These are phyloP conservation scores for Fomes fomentarius DNA, from an alignment of 1,284 basidiomycete genomes.

Conservation along the genomic window DNA sequence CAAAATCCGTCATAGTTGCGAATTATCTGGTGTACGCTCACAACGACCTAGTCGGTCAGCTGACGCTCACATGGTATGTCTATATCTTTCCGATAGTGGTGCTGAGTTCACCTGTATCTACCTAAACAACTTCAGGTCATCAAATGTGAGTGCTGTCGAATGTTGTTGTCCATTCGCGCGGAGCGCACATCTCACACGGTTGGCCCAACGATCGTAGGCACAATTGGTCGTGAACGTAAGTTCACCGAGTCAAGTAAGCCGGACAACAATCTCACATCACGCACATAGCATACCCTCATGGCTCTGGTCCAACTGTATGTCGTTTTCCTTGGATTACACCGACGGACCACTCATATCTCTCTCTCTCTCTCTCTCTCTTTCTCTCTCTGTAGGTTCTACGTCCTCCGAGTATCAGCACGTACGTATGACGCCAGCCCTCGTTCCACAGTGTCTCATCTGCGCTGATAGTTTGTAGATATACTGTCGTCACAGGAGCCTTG, in stretches of 20 bases:
- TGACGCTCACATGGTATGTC: constrained; percentile 6
- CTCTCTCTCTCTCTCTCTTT: too few species aligned
- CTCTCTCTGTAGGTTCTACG: constrained; percentile 1
- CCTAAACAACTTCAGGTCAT: too few species aligned
- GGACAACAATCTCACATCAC: too few species aligned
- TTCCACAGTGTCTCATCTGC: neutral
- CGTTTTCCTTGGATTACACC: neutral
- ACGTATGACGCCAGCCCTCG: neutral
- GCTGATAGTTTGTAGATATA: too few species aligned
- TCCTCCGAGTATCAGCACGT: neutral
- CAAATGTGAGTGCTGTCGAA: constrained; percentile 3
- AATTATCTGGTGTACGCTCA: constrained; percentile 3
- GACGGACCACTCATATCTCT: too few species aligned
- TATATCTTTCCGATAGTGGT: too few species aligned
- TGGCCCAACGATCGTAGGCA: too few species aligned
- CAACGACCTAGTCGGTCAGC: neutral
- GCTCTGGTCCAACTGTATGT: neutral
- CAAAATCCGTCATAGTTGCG: too few species aligned
- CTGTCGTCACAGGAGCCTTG: too few species aligned
- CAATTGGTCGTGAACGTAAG: neutral
- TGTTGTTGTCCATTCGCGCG: too few species aligned
- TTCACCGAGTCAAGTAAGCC: too few species aligned
- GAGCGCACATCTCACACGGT: too few species aligned
- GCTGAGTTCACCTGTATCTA: neutral
- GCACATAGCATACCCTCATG: neutral